A percentile compares a stretch with the other conserved stretches of the same genome.
phyloP scores from a whole-genome alignment of 1,284 basidiomycete genomes.

The Cystobasidium slooffiae region DNA sequence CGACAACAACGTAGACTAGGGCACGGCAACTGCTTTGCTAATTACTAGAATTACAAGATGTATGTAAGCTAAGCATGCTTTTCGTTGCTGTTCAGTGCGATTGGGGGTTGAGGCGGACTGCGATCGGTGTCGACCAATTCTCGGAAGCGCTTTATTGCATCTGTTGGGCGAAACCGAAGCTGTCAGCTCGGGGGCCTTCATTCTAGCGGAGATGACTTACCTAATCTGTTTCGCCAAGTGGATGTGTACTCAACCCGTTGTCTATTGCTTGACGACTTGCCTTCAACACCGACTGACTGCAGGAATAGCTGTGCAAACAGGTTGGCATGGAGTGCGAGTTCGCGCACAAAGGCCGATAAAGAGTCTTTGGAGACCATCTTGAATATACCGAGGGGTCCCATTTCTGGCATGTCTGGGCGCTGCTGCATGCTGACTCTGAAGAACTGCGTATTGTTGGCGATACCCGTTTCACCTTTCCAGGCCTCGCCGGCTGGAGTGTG shows the following conservation, averaged over 20 bases:
- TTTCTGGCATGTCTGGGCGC: slow-evolving; percentile 83
- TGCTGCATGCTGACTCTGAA: slow-evolving; percentile 75
- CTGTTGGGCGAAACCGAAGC: slow-evolving; percentile 4
- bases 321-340: slow-evolving; percentile 81
- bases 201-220: slow-evolving; percentile 3
- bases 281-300: slow-evolving; percentile 71
- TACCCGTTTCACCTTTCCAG: slow-evolving; percentile 51
- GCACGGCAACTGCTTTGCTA: no score
- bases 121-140: slow-evolving; percentile 24
- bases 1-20: no score
- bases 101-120: not conserved
- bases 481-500: slow-evolving; percentile 67
- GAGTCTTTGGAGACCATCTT: slow-evolving; percentile 86
- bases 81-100: not conserved
- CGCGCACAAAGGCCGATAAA: slow-evolving; percentile 79
- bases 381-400: slow-evolving; percentile 85
- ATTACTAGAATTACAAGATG: no score
- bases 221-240: slow-evolving; percentile 81
- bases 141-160: slow-evolving; percentile 36
- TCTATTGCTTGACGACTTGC: slow-evolving; percentile 47
- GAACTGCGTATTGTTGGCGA: slow-evolving; percentile 79
- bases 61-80: not conserved
- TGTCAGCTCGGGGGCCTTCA: not conserved
- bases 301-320: slow-evolving; percentile 76
- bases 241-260: slow-evolving; percentile 76